These are phyloP conservation scores for Avena eriantha DNA, from an alignment of 176 grass and related monocot genomes.

Conservation along the genomic window DNA sequence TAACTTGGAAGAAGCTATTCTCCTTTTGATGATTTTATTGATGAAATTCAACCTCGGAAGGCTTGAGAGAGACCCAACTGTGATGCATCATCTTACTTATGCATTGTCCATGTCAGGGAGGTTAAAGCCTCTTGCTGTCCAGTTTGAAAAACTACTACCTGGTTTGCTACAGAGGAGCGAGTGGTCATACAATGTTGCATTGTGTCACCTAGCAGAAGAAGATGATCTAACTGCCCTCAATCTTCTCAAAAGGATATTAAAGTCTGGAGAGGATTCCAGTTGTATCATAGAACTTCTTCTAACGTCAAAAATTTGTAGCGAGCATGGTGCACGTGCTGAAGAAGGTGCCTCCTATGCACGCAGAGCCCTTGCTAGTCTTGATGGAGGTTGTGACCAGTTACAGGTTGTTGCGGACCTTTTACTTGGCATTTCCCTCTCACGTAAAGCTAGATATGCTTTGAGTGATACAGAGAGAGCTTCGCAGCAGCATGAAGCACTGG, in stretches of 20 bases:
- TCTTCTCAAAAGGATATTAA: constrained; percentile 70
- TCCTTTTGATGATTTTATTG: constrained; percentile 85
- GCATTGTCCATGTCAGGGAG: constrained; percentile 78
- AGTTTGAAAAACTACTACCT: constrained; percentile 75
- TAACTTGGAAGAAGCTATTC: constrained; percentile 89
- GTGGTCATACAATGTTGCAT: constrained; percentile 64
- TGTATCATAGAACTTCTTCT: constrained; percentile 71
- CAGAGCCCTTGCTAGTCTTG: constrained; percentile 56
- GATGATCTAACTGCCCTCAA: constrained; percentile 66
- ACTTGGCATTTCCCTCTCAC: constrained; percentile 74
- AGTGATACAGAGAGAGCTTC: constrained; percentile 61
- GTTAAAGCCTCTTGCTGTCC: constrained; percentile 58
- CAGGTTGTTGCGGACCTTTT: constrained; percentile 59
- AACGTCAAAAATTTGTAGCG: constrained; percentile 80
- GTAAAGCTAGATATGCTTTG: constrained; percentile 61
- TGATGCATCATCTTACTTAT: constrained; percentile 79
- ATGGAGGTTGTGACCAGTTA: constrained; percentile 57
- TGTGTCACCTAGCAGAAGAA: constrained; percentile 81
- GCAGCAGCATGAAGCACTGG: constrained; percentile 71
- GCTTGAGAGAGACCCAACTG: constrained; percentile 68
- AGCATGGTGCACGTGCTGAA: constrained; percentile 52
- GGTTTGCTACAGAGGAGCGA: constrained; percentile 62
- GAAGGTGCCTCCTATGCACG: constrained; percentile 71
- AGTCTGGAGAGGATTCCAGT: constrained; percentile 59
- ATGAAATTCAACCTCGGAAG: constrained; percentile 73